Evolutionary conservation across 2,329 filamentous ascomycete species (phyloP).

Genomic region (Trichophaea hybrida): DNA sequence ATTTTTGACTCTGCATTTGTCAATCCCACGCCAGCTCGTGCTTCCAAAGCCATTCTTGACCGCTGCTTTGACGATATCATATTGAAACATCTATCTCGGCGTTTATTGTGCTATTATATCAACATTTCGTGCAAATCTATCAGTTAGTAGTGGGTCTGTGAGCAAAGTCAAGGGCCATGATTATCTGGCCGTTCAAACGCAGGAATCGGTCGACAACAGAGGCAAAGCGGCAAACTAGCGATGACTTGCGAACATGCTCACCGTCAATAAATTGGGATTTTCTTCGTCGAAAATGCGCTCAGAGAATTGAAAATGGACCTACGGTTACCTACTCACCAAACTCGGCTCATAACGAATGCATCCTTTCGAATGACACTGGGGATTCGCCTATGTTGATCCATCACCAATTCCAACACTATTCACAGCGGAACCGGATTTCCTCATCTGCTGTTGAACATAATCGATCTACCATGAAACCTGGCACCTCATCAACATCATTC

Average conservation of each 20-base stretch:
- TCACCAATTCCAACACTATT: not conserved
- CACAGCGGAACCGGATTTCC: constrained; percentile 12
- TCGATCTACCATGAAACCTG: not conserved
- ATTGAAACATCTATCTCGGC: no score
- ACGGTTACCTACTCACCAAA: constrained; percentile 5
- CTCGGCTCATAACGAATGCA: constrained; percentile 7
- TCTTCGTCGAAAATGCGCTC: no score
- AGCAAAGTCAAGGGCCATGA: constrained; percentile 9
- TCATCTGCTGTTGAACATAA: constrained; percentile 14
- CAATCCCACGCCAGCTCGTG: no score
- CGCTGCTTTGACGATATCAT: no score
- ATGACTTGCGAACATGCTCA: not conserved
- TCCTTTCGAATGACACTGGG: not conserved
- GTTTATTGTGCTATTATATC: no score
- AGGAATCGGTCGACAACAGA: constrained; percentile 24
- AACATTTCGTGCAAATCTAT: no score
- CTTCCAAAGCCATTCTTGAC: no score
- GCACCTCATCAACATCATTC: constrained; percentile 16
- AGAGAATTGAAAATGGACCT: constrained; percentile 6
- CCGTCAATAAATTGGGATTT: no score
- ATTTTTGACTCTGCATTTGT: no score
- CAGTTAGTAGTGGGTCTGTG: no score
- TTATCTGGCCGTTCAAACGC: constrained; percentile 27
- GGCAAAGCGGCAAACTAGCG: constrained; percentile 9
- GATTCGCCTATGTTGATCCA: not conserved